phyloP scores from a whole-genome alignment of 768 basidiomycete genomes.

The Agaricus bisporus region DNA sequence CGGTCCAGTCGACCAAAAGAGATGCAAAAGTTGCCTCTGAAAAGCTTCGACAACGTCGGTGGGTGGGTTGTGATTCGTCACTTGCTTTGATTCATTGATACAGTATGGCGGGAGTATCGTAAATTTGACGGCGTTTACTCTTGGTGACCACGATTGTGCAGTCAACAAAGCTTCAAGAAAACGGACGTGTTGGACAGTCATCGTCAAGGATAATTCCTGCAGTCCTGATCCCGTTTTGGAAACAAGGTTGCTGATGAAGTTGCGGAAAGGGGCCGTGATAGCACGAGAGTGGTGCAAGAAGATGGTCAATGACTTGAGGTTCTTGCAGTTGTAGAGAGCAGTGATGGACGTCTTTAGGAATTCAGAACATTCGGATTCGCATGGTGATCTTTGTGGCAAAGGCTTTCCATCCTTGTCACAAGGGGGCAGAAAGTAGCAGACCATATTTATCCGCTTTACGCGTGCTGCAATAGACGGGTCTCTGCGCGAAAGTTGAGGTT shows the following conservation, averaged over 20 bases:
- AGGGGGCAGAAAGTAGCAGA: neutral
- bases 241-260: neutral
- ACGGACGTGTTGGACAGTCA: neutral
- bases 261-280: neutral
- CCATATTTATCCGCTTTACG: conserved; percentile 9
- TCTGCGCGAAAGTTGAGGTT: neutral
- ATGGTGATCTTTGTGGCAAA: neutral
- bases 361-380: neutral
- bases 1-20: no score
- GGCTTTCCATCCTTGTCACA: neutral
- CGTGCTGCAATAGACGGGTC: neutral
- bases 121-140: neutral
- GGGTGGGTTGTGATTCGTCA: neutral
- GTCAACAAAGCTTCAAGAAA: neutral
- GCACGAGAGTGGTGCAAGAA: neutral
- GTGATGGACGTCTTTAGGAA: neutral
- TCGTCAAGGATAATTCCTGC: neutral
- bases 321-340: conserved; percentile 1
- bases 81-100: neutral
- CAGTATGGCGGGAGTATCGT: neutral
- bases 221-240: neutral
- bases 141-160: neutral
- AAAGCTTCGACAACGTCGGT: neutral
- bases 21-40: no score
- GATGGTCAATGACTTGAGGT: neutral